Base-by-base conservation (phyloP, 2,329 filamentous ascomycete genomes). In the Clonostachys byssicola region DNA sequence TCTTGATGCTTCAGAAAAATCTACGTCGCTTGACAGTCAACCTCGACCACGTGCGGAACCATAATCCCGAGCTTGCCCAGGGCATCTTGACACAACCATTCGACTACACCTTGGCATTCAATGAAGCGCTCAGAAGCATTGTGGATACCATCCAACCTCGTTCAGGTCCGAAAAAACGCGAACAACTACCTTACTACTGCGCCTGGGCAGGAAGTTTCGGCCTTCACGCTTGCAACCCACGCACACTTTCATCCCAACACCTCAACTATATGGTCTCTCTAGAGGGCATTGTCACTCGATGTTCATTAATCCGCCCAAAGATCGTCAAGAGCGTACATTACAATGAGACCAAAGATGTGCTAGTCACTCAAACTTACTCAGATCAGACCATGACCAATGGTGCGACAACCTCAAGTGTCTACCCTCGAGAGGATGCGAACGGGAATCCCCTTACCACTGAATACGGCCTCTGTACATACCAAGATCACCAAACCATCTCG, bases 321-420 rank as follows among this genome's bases (percentile, higher is more conserved):
- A 84, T 99, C n/a, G 86, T 97, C 52, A 95, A 95, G 72, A 97
- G 94, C 68, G 92, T 99, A 46, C 94, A 99, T 66, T 97, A 92
- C 71, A 95, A 90, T 59, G 92, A 96, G 69, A 82, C 72, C 54
- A 91, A 89, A 65, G 81, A 89, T 53, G 88, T 86, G 39, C 99
- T 97, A 56, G 84, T 92, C 59, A 91, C 89, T 60, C 81, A 91
- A 54, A 90, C 94, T 64, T 99, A 99, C 66, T 81, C 86, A 56
- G 94, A 99, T 67, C 92, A 97, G 73, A 99, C 94, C 3, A 99
- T 97, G 92, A 92, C 89, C 46, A 94, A 87, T 61, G 91, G 89
- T 17, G 85, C 88, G 34, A 90, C 89, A 12, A 96, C 88, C 53
- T 86, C 89, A 40, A 95, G 90, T 59, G 90, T 96, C 10, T 97